These are phyloP conservation scores for Xylariaceae sp. DNA, from an alignment of 2,329 filamentous ascomycete species.

Conservation along the genomic window DNA sequence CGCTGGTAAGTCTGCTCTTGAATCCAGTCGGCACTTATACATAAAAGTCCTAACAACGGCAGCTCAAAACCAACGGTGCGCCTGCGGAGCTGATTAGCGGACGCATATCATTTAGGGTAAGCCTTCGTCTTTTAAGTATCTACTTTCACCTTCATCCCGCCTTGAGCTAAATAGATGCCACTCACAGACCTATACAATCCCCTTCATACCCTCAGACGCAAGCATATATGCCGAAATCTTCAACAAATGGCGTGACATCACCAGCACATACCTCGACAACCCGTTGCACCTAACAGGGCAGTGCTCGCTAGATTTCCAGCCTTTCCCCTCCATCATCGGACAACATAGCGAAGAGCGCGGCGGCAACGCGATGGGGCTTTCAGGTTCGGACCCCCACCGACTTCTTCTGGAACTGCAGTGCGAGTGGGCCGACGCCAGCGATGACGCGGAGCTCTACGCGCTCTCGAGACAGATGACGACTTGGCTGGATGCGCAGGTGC, in stretches of 20 bases:
- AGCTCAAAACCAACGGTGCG: constrained; percentile 27
- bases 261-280: constrained; percentile 34
- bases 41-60: constrained; percentile 6
- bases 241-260: constrained; percentile 37
- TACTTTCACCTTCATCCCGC: too few species aligned
- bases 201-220: constrained; percentile 29
- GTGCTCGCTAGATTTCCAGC: constrained; percentile 43
- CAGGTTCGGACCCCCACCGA: constrained; percentile 30
- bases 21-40: background rate
- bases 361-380: constrained; percentile 37
- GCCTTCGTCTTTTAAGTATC: too few species aligned
- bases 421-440: constrained; percentile 27
- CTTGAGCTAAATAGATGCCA: background rate
- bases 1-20: constrained; percentile 33
- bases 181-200: constrained; percentile 34
- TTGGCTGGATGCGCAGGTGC: constrained; percentile 32
- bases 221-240: constrained; percentile 44
- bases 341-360: constrained; percentile 28
- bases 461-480: constrained; percentile 26
- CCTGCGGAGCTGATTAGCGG: constrained; percentile 21
- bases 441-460: constrained; percentile 32
- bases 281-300: constrained; percentile 33
- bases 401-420: constrained; percentile 36
- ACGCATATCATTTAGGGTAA: constrained; percentile 25
- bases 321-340: constrained; percentile 37